Base-by-base conservation (phyloP, 2,329 filamentous ascomycete genomes). In the Diaporthe australafricana region DNA sequence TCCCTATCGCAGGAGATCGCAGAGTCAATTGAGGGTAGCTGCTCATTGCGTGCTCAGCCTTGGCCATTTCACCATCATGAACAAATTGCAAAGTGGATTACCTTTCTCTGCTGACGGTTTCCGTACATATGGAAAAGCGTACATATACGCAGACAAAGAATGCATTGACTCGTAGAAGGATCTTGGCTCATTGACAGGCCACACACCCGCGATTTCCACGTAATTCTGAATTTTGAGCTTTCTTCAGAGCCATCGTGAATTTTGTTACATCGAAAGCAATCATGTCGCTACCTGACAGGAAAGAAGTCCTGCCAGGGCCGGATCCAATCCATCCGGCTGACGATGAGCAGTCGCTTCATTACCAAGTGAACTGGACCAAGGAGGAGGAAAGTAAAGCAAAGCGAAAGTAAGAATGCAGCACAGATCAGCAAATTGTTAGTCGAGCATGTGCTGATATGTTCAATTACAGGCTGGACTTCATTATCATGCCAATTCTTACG, bases 401-500 rank as follows among this genome's bases (percentile, higher is more conserved):
- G 42, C 52, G 57, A 11, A 74, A 67, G 72, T 74, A 55, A 63
- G 60, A 42, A 30, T 38, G n/a, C 56, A 27, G n/a, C n/a, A 16
- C 45, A 65, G 7, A 50, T 25, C 30, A 50, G 32, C 14, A 55
- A 17, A 20, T 35, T 5, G 47, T 2, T 20, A 12, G 3, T 38
- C 1, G 11, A 27, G 32, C 22, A 32, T 9, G 9, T 11, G 30
- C 50, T 69, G 56, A 72, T 35, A 14, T 8, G 4, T 35, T 48
- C n/a, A 16, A 17, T 20, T 7, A 9, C 32, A 73, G 73, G 56
- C 62, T 74, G 16, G 73, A 74, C 38, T 52, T 72, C 30, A 71
- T 74, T 62, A 47, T 74, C 25, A 57, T 74, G 48, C 73, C 73
- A 14, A 68, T 68, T 11, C 53, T 74, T 2, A 69, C 67, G 2